These are phyloP conservation scores for Lentinula guzmanii DNA, from an alignment of 768 basidiomycete genomes.

Conservation along the genomic window DNA sequence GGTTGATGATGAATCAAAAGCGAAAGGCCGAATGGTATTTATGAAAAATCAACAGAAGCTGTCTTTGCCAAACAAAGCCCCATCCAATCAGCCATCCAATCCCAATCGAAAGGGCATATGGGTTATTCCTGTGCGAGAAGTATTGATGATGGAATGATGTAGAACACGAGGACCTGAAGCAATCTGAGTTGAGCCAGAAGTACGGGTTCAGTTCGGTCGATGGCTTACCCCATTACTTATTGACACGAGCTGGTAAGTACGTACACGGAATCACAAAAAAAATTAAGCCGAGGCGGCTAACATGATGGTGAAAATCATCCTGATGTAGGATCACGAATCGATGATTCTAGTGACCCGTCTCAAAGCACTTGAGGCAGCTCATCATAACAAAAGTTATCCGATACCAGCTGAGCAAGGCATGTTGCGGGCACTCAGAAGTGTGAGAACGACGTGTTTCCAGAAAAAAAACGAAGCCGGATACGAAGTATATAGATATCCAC, in stretches of 20 bases:
- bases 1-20: conserved; percentile 7
- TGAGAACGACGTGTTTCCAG: conserved; percentile 4
- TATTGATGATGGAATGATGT: conserved; percentile 7
- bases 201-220: conserved; percentile 1
- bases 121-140: conserved; percentile 8
- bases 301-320: not conserved
- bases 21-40: conserved; percentile 6
- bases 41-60: conserved; percentile 6
- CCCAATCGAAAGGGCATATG: conserved; percentile 3
- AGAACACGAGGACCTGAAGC: conserved; percentile 5
- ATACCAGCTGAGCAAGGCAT: not conserved
- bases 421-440: not conserved
- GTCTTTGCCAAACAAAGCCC: conserved; percentile 1
- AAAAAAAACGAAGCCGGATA: not conserved
- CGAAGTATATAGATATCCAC: not conserved
- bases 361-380: too few relatives aligned
- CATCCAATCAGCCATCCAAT: conserved; percentile 5
- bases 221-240: not conserved
- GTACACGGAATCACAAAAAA: not conserved
- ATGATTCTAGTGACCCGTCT: not conserved
- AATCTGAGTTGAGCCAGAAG: conserved; percentile 4
- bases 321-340: not conserved
- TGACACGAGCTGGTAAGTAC: not conserved
- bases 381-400: too few relatives aligned
- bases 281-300: not conserved